A percentile compares a stretch with the other conserved stretches of the same genome.
Evolutionary conservation across 2,329 filamentous ascomycete genomes (phyloP).

Genomic region (Penicillium sp.): DNA sequence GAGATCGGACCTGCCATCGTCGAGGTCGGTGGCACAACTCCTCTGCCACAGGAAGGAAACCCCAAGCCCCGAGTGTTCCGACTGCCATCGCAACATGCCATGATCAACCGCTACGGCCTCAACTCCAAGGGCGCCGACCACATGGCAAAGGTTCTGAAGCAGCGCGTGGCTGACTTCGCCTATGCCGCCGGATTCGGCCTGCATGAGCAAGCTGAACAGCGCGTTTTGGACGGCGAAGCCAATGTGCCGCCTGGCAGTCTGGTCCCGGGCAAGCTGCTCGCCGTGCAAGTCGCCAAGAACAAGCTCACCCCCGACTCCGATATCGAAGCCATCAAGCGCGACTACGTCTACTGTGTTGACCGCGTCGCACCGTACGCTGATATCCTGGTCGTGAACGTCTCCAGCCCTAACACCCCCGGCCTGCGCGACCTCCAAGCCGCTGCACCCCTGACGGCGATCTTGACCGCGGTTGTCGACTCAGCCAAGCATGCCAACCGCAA

Average conservation of each 20-base stretch:
- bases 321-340: constrained; percentile 72
- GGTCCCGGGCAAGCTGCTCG: constrained; percentile 69
- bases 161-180: constrained; percentile 76
- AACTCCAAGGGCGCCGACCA: constrained; percentile 88
- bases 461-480: constrained; percentile 78
- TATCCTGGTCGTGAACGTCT: constrained; percentile 96
- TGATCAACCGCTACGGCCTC: constrained; percentile 95
- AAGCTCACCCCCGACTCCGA: constrained; percentile 85
- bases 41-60: constrained; percentile 84
- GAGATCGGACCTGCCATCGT: constrained; percentile 82
- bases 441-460: constrained; percentile 75
- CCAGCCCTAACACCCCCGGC: constrained; percentile 92
- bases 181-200: constrained; percentile 65
- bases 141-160: constrained; percentile 74
- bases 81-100: constrained; percentile 74
- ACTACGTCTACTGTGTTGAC: constrained; percentile 87
- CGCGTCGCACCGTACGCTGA: constrained; percentile 85
- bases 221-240: constrained; percentile 74
- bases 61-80: constrained; percentile 85
- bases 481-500: constrained; percentile 68
- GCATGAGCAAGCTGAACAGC: constrained; percentile 62
- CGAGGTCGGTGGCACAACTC: constrained; percentile 88
- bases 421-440: constrained; percentile 81
- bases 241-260: constrained; percentile 81
- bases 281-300: constrained; percentile 96